Evolutionary conservation across 1,284 basidiomycete genomes (phyloP).

Genomic region (Porogramme epimiltina): DNA sequence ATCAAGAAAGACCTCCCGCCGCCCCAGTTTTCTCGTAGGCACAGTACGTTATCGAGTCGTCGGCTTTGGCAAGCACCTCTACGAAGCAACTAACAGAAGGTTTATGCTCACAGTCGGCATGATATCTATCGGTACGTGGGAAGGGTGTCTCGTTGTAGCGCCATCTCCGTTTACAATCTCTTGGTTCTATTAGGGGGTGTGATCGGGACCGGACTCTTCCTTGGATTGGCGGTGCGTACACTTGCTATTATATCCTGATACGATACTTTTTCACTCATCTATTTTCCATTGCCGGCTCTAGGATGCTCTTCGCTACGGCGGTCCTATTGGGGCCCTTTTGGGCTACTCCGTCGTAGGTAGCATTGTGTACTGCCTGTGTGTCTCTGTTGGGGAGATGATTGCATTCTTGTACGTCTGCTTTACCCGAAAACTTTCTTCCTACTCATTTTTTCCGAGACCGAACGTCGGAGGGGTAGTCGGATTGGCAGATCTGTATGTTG

Average conservation of each 20-base stretch:
- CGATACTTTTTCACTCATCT: too few relatives aligned
- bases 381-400: constrained; percentile 36
- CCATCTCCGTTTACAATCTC: background rate
- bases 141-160: too few relatives aligned
- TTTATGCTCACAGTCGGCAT: constrained; percentile 27
- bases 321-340: constrained; percentile 62
- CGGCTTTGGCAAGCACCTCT: background rate
- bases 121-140: constrained; percentile 31
- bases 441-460: constrained; percentile 43
- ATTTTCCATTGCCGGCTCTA: background rate
- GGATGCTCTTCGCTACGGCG: constrained; percentile 60
- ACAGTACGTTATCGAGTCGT: constrained; percentile 28
- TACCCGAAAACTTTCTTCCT: background rate
- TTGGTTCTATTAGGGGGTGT: constrained; percentile 40
- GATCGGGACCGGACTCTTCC: constrained; percentile 51
- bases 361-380: constrained; percentile 42
- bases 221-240: constrained; percentile 33
- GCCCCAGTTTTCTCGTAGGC: constrained; percentile 31
- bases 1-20: constrained; percentile 32
- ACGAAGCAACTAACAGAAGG: background rate
- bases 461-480: constrained; percentile 83
- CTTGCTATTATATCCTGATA: too few relatives aligned
- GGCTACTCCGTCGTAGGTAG: constrained; percentile 60
- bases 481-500: constrained; percentile 50
- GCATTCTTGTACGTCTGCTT: constrained; percentile 28